phyloP scores from a whole-genome alignment of 441 rosid genomes.

The Aquilaria agallochum region DNA sequence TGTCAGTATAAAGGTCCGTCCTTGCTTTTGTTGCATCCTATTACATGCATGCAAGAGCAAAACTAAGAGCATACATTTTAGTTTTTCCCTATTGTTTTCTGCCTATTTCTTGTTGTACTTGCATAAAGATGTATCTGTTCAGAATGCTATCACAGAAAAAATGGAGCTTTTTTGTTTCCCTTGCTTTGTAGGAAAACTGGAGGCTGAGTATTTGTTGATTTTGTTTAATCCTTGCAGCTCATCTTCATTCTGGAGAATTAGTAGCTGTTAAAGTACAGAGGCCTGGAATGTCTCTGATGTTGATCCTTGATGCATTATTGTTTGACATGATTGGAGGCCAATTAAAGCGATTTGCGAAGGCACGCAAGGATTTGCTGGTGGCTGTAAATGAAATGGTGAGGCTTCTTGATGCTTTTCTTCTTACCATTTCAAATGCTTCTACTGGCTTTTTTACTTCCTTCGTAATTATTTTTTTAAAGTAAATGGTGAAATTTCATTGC shows the following conservation, averaged over 20 bases:
- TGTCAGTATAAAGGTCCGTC: no score
- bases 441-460: conserved; percentile 7
- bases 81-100: conserved; percentile 10
- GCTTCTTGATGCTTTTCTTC: conserved; percentile 12
- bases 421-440: conserved; percentile 2
- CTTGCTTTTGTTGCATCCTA: no score
- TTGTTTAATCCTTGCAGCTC: conserved; percentile 83
- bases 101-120: no score
- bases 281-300: conserved; percentile 77
- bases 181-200: conserved; percentile 6
- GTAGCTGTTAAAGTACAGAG: conserved; percentile 99
- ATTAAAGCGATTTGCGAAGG: conserved; percentile 90
- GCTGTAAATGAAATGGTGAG: conserved; percentile 99
- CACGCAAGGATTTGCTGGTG: conserved; percentile 84
- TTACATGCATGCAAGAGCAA: not conserved
- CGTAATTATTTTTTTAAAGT: not conserved
- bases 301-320: conserved; percentile 94
- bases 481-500: no score
- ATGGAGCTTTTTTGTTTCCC: not conserved
- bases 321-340: conserved; percentile 96
- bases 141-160: no score
- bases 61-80: conserved; percentile 9
- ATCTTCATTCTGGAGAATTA: conserved; percentile 93
- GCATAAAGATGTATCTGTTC: no score
- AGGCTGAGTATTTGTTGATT: conserved; percentile 26